Percentiles rank a stretch among this genome's conserved stretches.
phyloP scores from a whole-genome alignment of 2,329 filamentous ascomycete species.

The Alternaria triticina region DNA sequence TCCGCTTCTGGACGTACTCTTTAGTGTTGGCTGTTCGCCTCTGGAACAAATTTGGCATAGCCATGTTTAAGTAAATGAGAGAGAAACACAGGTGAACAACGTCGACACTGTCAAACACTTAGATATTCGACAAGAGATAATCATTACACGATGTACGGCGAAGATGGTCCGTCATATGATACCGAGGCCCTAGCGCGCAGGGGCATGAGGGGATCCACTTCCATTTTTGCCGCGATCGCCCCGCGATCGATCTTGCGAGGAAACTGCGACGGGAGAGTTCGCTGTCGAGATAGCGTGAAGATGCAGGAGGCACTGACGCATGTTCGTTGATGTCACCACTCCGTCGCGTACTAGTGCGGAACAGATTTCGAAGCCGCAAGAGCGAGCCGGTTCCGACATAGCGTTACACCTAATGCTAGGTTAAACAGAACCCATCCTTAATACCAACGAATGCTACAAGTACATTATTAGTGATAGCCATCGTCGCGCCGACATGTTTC shows the following conservation, averaged over 20 bases:
- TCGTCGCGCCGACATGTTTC: background rate
- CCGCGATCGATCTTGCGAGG: constrained; percentile 1
- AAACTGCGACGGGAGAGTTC: background rate
- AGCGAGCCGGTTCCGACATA: background rate
- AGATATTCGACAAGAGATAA: background rate
- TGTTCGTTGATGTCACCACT: constrained; percentile 21
- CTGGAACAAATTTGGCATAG: constrained; percentile 53
- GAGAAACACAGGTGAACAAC: background rate
- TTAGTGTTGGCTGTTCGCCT: constrained; percentile 52
- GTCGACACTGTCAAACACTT: background rate
- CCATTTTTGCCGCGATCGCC: constrained; percentile 19
- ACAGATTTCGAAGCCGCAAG: background rate
- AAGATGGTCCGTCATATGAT: constrained; percentile 36
- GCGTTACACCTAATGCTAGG: background rate
- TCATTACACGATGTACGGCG: background rate
- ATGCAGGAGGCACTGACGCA: background rate
- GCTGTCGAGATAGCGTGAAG: background rate
- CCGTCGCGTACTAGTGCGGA: background rate
- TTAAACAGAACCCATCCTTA: background rate
- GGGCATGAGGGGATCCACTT: constrained; percentile 16
- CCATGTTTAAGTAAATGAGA: constrained; percentile 40
- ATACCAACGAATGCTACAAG: background rate
- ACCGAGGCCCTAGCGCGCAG: constrained; percentile 31
- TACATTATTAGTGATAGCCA: background rate
- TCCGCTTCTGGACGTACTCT: constrained; percentile 42